Evolutionary conservation across 1,139 yeast genomes (phyloP), one percentile per base, ranked within the genome.

Genomic region (Yamadazyma sp.): DNA sequence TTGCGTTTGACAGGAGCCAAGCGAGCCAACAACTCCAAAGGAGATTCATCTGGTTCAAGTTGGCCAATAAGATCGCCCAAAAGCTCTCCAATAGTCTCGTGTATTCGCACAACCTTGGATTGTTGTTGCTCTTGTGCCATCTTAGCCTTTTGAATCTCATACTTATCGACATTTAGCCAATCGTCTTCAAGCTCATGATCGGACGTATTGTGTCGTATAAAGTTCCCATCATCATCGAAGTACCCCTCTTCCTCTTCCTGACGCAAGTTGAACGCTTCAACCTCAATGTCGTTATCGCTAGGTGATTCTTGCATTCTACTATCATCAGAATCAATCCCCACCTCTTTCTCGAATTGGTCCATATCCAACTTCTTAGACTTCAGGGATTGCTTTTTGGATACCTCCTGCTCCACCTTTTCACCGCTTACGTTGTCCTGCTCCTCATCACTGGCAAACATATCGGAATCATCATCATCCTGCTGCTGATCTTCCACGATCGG

Each of bases 361-460:
- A 54, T 64, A 59, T 36, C 80, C 70, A 1, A 64, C 86, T 37
- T 77, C 86, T 45, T 87, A 94, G 95, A 79, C 78, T 2, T 89
- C 92, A 4, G 29, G 25, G 31, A 23, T 36, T 25, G 18, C 27
- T 18, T 31, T 23, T 18, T 34, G 12, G 31, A 6, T 12, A 6
- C 20, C 4, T 4, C 20, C n/a, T 27, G 9, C 28, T 25, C 12
- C 9, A 12, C 12, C 15, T 12, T 7, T 15, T 3, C 7, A 4
- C 7, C 12, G 26, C 13, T 23, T 24, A 25, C 21, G 8, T 18
- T 8, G 5, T 34, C 48, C 16, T 44, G 37, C 29, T 60, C 62
- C 15, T 52, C 47, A 22, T 57, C 59, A 40, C 62, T 53, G 41
- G 68, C 73, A 56, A 68, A 68, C 71, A 69, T 68, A 40, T 68